Conservation (phyloP, 2,329 filamentous ascomycete species). For the Pseudocercospora cruenta region DNA sequence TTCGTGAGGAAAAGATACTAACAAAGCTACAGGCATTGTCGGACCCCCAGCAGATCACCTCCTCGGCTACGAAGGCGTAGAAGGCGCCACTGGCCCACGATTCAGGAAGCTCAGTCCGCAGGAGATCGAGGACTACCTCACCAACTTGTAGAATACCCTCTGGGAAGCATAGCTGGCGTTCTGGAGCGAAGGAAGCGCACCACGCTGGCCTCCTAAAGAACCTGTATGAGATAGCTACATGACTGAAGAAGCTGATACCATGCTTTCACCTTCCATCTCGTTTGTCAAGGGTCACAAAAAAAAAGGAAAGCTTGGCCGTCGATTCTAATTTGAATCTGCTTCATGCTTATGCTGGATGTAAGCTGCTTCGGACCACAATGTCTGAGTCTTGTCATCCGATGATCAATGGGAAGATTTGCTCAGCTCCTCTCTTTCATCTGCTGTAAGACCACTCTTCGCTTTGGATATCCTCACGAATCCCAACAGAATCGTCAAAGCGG, state of each 20-base stretch:
- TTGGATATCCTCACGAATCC: slow-evolving; percentile 59
- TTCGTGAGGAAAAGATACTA: background rate
- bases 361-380: background rate
- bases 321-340: background rate
- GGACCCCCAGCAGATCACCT: slow-evolving; percentile 92
- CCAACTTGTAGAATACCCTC: slow-evolving; percentile 74
- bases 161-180: slow-evolving; percentile 16
- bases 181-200: background rate
- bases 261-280: background rate
- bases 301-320: no score
- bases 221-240: slow-evolving; percentile 20
- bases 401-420: background rate
- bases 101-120: slow-evolving; percentile 95
- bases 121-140: slow-evolving; percentile 99
- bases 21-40: slow-evolving; percentile 74
- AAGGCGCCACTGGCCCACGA: slow-evolving; percentile 79
- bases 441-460: slow-evolving; percentile 61
- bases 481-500: slow-evolving; percentile 57
- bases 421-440: slow-evolving; percentile 54
- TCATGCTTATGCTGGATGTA: background rate
- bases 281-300: no score
- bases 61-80: slow-evolving; percentile 86
- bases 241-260: background rate
- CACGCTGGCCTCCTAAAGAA: background rate
- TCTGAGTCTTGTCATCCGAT: background rate